Percentiles rank a stretch among this genome's conserved stretches.
Evolutionary conservation across 345 rosid species (phyloP).

Genomic region (Rhodamnia rubescens): DNA sequence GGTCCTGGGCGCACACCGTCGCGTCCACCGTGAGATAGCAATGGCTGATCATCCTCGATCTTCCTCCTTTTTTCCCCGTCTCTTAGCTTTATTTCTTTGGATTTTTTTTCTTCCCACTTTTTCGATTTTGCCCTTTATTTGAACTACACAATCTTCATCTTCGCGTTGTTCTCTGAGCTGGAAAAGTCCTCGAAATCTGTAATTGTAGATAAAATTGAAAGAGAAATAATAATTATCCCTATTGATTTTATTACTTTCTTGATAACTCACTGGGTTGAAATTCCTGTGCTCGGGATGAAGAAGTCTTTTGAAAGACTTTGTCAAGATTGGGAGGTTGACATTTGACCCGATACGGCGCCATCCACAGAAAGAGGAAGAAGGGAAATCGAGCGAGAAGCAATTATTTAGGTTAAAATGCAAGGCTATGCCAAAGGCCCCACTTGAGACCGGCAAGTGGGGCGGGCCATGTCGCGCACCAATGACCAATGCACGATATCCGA

Average conservation of each 20-base stretch:
- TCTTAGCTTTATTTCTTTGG: neutral
- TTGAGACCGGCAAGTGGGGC: neutral
- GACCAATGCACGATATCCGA: neutral
- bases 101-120: neutral
- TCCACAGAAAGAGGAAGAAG: neutral
- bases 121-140: neutral
- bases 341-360: neutral
- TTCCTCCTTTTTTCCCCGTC: neutral
- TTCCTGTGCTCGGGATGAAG: neutral
- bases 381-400: neutral
- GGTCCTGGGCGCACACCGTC: constrained; percentile 59
- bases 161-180: neutral
- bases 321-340: neutral
- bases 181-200: neutral
- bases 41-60: neutral
- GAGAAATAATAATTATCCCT: neutral
- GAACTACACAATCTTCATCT: neutral
- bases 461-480: neutral
- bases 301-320: neutral
- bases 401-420: neutral
- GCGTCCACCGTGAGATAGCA: constrained; percentile 50
- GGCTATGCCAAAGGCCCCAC: neutral
- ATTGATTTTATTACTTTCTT: neutral
- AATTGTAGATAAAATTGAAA: neutral
- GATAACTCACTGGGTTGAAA: neutral